Base-by-base conservation (phyloP, 2,329 filamentous ascomycete species). In the Phaeosphaeriaceae sp. region DNA sequence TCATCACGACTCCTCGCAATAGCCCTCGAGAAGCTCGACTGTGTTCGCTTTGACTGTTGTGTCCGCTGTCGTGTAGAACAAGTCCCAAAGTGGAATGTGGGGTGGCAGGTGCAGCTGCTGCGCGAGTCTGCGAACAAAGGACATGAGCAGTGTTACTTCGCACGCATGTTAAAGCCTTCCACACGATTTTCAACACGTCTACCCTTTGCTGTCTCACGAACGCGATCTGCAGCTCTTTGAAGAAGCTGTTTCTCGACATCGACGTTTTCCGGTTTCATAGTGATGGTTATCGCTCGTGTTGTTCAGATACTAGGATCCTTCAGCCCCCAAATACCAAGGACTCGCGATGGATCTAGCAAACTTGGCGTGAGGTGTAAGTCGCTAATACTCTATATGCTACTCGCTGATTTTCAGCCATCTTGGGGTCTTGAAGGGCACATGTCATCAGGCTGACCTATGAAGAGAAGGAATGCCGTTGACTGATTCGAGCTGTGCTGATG, bases 311-410 rank as follows among this genome's bases (percentile, higher is more conserved):
- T 35, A 3, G 35, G n/a, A 40, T n/a, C 35, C 44, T 47, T 47
- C 44, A 47, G 44, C 44, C 44, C 44, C 44, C 44, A 47, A 47
- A 47, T 47, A 47, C 44, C 44, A 47, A 47, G 44, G 3, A 47
- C 11, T 40, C 5, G 35, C 35, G 13, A n/a, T 40, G 11, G 15
- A n/a, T n/a, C 35, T 40, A 40, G 35, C 15, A 40, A 2, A 6
- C 35, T 40, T 40, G 35, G 35, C 35, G 35, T 40, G 35, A 40
- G 8, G 35, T 40, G 35, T 40, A 17, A n/a, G 35, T 40, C 35
- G 35, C 35, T 40, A 40, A 40, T 40, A 7, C 35, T 40, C 11
- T 40, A 17, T 40, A 24, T 26, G 19, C 44, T 47, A 47, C 44
- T 23, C 44, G 22, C 44, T 47, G 44, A 47, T 17, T 22, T 47